Base-by-base conservation (phyloP, 305 asterid species). In the Solanum hybrid region DNA sequence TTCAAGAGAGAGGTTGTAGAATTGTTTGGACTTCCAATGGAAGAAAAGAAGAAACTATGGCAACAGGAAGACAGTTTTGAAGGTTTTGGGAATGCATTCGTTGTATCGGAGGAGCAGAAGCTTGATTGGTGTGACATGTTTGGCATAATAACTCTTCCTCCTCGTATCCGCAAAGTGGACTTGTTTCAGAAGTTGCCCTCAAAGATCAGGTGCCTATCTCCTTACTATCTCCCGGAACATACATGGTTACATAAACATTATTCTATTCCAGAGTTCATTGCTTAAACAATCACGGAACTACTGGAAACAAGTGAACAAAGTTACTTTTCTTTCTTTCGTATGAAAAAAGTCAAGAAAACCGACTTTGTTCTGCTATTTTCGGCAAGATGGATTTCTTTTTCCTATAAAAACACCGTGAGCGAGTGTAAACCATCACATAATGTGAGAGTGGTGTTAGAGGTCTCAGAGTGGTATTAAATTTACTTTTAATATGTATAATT, bases 61-160 rank as follows among this genome's bases (percentile, higher is more conserved):
- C 95, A 94, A 88, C 88, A 86, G 38, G 90, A 90, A 32, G 94
- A 91, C 90, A 91, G 93, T 86, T 92, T 89, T 0, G 95, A 95
- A 75, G 97, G 97, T 27, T 95, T 92, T 34, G 97, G 97, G 27
- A 95, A 95, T 90, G 90, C 90, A 6, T 92, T 92, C 56, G 96
- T 95, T 69, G 91, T 93, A 4, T 92, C 92, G 0, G 94, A 94
- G 88, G 93, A 93, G 35, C 95, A 94, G 64, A 94, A 93, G 92
- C 95, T 95, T 35, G 97, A 95, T 80, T 95, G 97, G 96, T 88
- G 92, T 8, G 97, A 95, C 91, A 95, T 91, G 93, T 95, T 95
- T 90, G 93, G 45, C 92, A 37, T 95, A 26, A 88, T 91, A 66
- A 94, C 95, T 60, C 92, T 92, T 2, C 96, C 97, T 0, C 42